These are phyloP conservation scores for Lablab purpureus DNA, from an alignment of 306 rosid genomes.

Conservation along the genomic window DNA sequence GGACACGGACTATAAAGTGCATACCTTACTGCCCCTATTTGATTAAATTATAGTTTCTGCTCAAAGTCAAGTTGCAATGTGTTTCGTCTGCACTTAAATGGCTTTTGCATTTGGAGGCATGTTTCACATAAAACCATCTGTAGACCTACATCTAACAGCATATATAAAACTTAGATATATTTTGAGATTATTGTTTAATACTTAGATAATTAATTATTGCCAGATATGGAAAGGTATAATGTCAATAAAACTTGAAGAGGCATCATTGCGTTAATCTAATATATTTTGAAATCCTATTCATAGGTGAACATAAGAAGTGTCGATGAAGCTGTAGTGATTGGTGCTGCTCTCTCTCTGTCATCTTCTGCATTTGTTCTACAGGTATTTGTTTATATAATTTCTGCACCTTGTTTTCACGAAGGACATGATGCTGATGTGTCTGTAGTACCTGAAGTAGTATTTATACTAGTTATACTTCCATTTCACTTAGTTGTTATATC, in stretches of 20 bases:
- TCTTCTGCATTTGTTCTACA: conserved; percentile 99
- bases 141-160: conserved; percentile 6
- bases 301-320: conserved; percentile 98
- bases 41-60: conserved; percentile 27
- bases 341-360: conserved; percentile 97
- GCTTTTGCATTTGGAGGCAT: conserved; percentile 3
- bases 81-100: conserved; percentile 28
- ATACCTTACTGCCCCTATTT: neutral
- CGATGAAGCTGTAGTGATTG: conserved; percentile 97
- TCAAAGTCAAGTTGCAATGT: conserved; percentile 18
- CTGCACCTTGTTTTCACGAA: conserved; percentile 24
- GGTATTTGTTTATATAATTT: conserved; percentile 60
- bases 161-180: too few relatives aligned
- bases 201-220: conserved; percentile 22
- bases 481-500: neutral
- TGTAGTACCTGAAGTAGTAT: conserved; percentile 33
- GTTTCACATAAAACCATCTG: conserved; percentile 6
- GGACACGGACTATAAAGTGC: neutral
- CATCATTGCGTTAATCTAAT: conserved; percentile 30
- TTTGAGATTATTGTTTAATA: conserved; percentile 29
- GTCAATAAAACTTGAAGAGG: conserved; percentile 28
- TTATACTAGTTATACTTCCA: conserved; percentile 32
- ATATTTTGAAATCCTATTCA: conserved; percentile 44
- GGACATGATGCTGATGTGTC: conserved; percentile 35
- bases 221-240: conserved; percentile 12